Base-by-base conservation (phyloP, 2,329 filamentous ascomycete genomes). In the Talaromyces amestolkiae region DNA sequence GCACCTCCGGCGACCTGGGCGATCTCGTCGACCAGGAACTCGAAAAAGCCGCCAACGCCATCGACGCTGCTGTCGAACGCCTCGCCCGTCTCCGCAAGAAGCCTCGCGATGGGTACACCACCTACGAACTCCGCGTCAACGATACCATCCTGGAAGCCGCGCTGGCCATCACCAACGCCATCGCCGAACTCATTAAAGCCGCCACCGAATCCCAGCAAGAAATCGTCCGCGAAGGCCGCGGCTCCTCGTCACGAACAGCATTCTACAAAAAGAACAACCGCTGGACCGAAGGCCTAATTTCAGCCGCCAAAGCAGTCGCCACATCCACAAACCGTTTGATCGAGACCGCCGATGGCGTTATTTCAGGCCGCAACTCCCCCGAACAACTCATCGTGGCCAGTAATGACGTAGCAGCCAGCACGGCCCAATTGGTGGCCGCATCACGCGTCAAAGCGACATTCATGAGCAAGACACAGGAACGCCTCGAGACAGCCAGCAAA, bases 221-320 rank as follows among this genome's bases (percentile, higher is more conserved):
- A 81, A 99, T 99, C 74, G 95, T 99, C 51, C 89, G 93, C 69
- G 92, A 96, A 68, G 95, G 95, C 8, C 89, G 91, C 22, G 95
- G 95, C 41, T 91, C 89, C 31, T 92, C 91, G 61, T 96, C 92
- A 53, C 87, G 89, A 65, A 96, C 93, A 1, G 93, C 93, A 27
- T 99, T 99, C 79, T 99, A 99, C 88, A 98, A 98, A 86, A 98
- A 98, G 84, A 97, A 99, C 86, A 99, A 98, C 81, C 88, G 95
- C 61, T 99, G 95, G 95, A 99, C 95, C 0, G 95, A 99, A 75
- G 95, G 95, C 58, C 87, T 99, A 67, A 97, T 99, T 75, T 97
- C 92, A 43, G 95, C 95, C 0, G 94, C 95, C 69, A 99, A 99
- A 81, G 95, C 95, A 0, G 95, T 99, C 19, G 95, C 95, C 3